These are phyloP conservation scores for Cajanus cajan DNA, from an alignment of 306 rosid species.

Conservation along the genomic window DNA sequence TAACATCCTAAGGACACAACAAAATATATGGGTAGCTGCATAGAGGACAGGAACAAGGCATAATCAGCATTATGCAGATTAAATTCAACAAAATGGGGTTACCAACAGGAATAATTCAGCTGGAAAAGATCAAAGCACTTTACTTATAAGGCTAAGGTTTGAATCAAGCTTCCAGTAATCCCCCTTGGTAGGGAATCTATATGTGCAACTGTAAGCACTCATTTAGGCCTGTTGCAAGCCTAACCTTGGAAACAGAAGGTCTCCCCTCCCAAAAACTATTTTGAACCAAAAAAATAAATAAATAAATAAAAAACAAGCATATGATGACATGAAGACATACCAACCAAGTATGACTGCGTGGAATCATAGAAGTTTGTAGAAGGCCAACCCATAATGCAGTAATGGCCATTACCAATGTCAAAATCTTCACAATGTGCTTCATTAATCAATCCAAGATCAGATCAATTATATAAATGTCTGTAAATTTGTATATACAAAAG, in stretches of 20 bases:
- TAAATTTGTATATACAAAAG: neutral
- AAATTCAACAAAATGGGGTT: neutral
- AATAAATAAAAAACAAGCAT: neutral
- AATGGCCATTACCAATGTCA: constrained; percentile 56
- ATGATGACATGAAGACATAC: constrained; percentile 48
- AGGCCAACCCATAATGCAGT: constrained; percentile 82
- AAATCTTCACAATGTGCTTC: constrained; percentile 84
- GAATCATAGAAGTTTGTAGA: constrained; percentile 51
- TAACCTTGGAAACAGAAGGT: neutral
- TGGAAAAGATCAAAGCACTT: constrained; percentile 13
- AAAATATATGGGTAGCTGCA: constrained; percentile 81
- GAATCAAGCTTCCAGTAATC: neutral
- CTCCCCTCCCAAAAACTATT: neutral
- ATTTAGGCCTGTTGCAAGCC: neutral
- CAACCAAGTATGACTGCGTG: constrained; percentile 72
- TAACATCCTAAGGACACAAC: constrained; percentile 87
- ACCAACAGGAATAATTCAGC: neutral
- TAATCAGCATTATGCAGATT: constrained; percentile 22
- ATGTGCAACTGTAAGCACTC: neutral
- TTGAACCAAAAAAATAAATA: neutral
- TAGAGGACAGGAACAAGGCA: constrained; percentile 22
- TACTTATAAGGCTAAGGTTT: neutral
- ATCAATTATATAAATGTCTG: neutral
- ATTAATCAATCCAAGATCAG: constrained; percentile 40
- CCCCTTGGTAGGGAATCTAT: neutral